Evolutionary conservation across 2,329 filamentous ascomycete species (phyloP), one percentile per base, ranked within the genome.

Genomic region (Colletotrichum limetticola): DNA sequence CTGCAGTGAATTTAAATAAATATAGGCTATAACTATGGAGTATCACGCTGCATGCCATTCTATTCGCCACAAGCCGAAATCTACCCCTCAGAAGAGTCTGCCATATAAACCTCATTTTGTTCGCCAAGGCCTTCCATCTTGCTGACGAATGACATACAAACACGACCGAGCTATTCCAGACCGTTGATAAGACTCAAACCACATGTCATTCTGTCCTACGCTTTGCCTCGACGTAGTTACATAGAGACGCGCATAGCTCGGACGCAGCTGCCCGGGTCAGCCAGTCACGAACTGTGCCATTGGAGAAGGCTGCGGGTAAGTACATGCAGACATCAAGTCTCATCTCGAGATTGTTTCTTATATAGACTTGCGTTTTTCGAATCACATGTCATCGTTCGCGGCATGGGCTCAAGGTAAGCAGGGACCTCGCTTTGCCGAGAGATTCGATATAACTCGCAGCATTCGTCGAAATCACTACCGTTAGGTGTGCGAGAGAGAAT

Each of bases 21-120:
- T 0, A n/a, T 1, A 19, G 7, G 19, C 3, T 0, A 8, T n/a
- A 0, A n/a, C 1, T 19, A 9, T 49, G 16, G 42, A 4, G 5
- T 19, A 3, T n/a, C 0, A 1, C 16, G 42, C 42, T 11, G 19
- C 19, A 49, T 9, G 0, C 0, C 3, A 19, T 1, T 49, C 0
- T 9, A 19, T 49, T 49, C 19, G 6, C 42, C 19, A n/a, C 1
- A 49, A 49, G 19, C 42, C 1, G 8, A 7, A 49, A 8, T 49
- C 42, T n/a, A 49, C 16, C 42, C 42, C 3, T n/a, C 42, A 9
- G 8, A 7, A 49, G 19, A 49, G 19, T 49, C 42, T 19, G 42
- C 3, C 3, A 19, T 49, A 4, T 11, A 5, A 19, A 2, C 42
- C 42, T 19, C 19, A 49, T 19, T 19, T 19, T 7, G 8, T 4